Base-by-base conservation (phyloP, 139 green algal species). In the Chlorella vulgaris region DNA sequence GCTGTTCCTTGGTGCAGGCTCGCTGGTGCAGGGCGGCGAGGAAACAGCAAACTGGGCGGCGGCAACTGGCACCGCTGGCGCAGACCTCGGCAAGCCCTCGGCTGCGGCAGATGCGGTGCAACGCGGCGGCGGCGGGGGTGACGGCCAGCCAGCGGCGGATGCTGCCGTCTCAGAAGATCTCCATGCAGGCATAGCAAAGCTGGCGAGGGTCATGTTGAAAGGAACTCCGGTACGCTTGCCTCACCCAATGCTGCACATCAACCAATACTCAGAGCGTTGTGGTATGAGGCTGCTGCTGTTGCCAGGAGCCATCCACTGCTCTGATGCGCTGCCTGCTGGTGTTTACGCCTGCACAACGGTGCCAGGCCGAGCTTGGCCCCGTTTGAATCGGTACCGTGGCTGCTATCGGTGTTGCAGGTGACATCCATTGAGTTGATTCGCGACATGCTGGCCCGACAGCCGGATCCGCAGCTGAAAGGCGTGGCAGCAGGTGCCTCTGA, bases 401-500 rank as follows among this genome's bases (percentile, higher is more conserved):
- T 21, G 58, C 7, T 13, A 13, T 31, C 7, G 15, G 58, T 31
- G 10, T 21, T 67, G 47, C 50, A 69, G 38, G 78, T 87, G 26
- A n/a, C 65, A 13, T 85, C 43, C 40, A 47, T 85, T 13, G 61
- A 80, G 36, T 35, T 81, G 15, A 84, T 90, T 55, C 55, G 83
- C 15, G 67, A 33, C 6, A 36, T 76, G 38, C 58, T 85, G 76
- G 10, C 39, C 5, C 67, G 39, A n/a, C 38, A 68, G 24, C 35
- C 4, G 24, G 58, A 73, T 3, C 15, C 36, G 22, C 36, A 24
- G 28, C 28, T 81, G 2, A 47, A 67, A 22, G 22, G 18, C 8
- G 76, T 62, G 19, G 76, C 69, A 4, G 40, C 36, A 2, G 31
- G 26, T 3, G 62, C 62, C 42, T 42, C 42, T n/a, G 85, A 89